phyloP scores from a whole-genome alignment of 176 grass and related monocot genomes.

The Saccharum officinarum region DNA sequence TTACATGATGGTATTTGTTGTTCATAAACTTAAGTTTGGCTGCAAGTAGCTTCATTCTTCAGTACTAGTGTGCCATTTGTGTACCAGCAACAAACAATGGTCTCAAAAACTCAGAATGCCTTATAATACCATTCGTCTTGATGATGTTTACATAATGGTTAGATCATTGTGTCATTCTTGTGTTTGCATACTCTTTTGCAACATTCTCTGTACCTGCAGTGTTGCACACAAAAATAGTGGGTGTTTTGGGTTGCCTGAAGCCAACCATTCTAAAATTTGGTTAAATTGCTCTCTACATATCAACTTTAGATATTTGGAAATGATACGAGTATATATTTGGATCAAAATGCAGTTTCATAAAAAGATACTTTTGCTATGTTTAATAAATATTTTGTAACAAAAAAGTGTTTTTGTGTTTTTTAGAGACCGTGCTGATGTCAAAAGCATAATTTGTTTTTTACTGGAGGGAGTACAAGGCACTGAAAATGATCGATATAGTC shows the following conservation, averaged over 20 bases:
- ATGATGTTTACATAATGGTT: neutral
- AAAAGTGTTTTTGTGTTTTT: neutral
- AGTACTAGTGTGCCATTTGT: neutral
- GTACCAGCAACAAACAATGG: neutral
- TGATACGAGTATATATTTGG: too few species aligned
- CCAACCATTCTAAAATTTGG: too few species aligned
- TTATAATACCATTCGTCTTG: neutral
- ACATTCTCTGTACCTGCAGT: too few species aligned
- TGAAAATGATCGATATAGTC: neutral
- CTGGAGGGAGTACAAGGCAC: neutral
- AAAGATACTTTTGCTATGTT: neutral
- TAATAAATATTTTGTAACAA: neutral
- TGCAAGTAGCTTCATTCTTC: slow-evolving; percentile 5
- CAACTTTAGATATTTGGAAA: too few species aligned
- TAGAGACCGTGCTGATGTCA: neutral
- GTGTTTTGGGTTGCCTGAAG: neutral
- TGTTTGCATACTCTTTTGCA: neutral
- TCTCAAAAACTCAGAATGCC: neutral
- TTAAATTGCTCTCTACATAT: too few species aligned
- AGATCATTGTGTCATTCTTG: neutral
- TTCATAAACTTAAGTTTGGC: neutral
- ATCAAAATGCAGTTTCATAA: neutral
- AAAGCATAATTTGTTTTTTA: neutral
- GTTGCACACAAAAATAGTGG: neutral
- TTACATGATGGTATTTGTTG: slow-evolving; percentile 17